Evolutionary conservation across 495 filamentous ascomycete genomes (phyloP).

Genomic region (Aspergillus cavernicola): DNA sequence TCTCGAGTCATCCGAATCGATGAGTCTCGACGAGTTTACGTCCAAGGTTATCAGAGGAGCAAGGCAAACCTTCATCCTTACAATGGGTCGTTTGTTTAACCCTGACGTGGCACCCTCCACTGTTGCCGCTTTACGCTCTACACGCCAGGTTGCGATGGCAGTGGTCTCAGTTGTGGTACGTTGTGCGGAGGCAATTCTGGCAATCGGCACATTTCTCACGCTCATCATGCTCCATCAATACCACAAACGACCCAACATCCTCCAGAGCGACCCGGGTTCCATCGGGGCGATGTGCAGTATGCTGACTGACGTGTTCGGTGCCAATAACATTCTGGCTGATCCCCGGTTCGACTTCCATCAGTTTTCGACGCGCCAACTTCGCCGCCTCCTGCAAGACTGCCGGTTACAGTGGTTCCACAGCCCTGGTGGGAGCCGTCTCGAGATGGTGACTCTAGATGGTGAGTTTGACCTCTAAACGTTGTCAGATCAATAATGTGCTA

Average conservation of each 20-base stretch:
- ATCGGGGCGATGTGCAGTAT: conserved; percentile 44
- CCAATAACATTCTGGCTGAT: conserved; percentile 30
- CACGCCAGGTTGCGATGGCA: conserved; percentile 31
- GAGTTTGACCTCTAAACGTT: background rate
- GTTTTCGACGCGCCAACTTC: conserved; percentile 37
- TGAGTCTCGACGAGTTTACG: conserved; percentile 31
- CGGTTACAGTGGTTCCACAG: conserved; percentile 34
- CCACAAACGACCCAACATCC: conserved; percentile 30
- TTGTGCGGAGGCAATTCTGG: conserved; percentile 33
- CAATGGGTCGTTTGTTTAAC: conserved; percentile 36
- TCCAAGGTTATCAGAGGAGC: conserved; percentile 30
- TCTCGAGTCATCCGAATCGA: conserved; percentile 30
- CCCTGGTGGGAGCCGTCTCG: conserved; percentile 29
- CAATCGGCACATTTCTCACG: conserved; percentile 21
- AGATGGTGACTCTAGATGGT: conserved; percentile 37
- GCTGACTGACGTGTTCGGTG: conserved; percentile 33
- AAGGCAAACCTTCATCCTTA: conserved; percentile 35
- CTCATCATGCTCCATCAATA: conserved; percentile 31
- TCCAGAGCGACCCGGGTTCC: conserved; percentile 38
- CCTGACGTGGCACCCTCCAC: conserved; percentile 24
- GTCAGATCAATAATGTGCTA: background rate
- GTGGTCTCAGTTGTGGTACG: conserved; percentile 32
- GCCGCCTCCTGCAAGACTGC: conserved; percentile 29
- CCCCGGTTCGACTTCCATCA: conserved; percentile 34
- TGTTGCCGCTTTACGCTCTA: conserved; percentile 22